phyloP scores from a whole-genome alignment of 139 green algal genomes.

The Yamagishiella unicocca region DNA sequence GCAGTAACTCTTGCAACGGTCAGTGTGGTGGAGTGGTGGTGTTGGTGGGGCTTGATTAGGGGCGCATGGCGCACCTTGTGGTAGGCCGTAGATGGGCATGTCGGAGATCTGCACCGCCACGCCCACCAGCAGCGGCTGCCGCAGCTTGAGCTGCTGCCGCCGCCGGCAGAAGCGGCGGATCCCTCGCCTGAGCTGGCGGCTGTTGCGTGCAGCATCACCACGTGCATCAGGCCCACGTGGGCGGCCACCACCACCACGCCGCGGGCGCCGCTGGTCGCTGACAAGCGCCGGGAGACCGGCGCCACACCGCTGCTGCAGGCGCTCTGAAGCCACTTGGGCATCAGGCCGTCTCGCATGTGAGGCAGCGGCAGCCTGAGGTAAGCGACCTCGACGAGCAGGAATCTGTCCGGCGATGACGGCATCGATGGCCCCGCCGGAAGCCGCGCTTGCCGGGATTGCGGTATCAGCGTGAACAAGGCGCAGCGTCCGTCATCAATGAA shows the following conservation, averaged over 20 bases:
- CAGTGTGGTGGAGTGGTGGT: too few species aligned
- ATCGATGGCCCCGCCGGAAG: not conserved
- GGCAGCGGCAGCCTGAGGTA: constrained; percentile 21
- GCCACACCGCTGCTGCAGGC: constrained; percentile 16
- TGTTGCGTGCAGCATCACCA: not conserved
- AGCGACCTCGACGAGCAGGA: constrained; percentile 1
- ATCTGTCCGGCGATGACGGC: not conserved
- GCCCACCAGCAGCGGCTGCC: constrained; percentile 19
- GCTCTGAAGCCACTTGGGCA: constrained; percentile 10
- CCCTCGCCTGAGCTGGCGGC: not conserved
- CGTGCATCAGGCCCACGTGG: constrained; percentile 30
- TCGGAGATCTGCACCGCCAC: not conserved
- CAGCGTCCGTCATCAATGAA: too few species aligned
- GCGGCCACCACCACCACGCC: not conserved
- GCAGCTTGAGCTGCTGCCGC: not conserved
- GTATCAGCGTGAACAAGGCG: not conserved
- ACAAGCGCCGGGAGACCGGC: not conserved
- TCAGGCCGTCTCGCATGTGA: not conserved
- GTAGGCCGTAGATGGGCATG: constrained; percentile 24
- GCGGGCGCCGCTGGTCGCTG: not conserved
- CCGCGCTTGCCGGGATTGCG: not conserved
- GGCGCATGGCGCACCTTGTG: not conserved
- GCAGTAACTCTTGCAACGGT: too few species aligned
- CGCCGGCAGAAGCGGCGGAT: not conserved
- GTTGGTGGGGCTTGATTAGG: not conserved